Evolutionary conservation across 148 eudicot species (phyloP).

Genomic region (Chenopodium formosanum): DNA sequence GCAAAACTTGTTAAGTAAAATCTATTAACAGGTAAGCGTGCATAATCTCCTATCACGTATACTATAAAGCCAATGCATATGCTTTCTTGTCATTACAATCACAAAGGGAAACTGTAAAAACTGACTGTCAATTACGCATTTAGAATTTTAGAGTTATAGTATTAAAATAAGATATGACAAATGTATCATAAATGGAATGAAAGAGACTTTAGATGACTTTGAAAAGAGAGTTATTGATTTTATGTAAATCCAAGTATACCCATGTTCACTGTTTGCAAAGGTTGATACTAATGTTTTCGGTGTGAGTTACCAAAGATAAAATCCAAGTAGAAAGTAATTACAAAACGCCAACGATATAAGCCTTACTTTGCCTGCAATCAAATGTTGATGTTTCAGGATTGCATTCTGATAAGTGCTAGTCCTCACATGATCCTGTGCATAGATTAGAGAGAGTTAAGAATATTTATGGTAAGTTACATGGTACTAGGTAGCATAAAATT

Average conservation of each 20-base stretch:
- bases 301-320: background rate
- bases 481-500: background rate
- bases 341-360: slow-evolving; percentile 9
- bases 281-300: background rate
- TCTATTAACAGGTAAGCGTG: background rate
- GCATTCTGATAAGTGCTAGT: slow-evolving; percentile 91
- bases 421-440: slow-evolving; percentile 82
- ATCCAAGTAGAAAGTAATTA: background rate
- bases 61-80: background rate
- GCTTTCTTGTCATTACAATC: background rate
- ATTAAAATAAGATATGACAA: background rate
- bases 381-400: slow-evolving; percentile 67
- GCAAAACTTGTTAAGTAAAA: slow-evolving; percentile 25
- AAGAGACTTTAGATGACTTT: background rate
- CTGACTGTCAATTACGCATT: background rate
- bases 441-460: background rate
- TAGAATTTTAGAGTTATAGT: background rate
- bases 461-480: background rate
- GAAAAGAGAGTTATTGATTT: background rate
- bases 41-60: slow-evolving; percentile 1
- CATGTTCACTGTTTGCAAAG: background rate
- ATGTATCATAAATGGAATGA: background rate
- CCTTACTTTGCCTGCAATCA: slow-evolving; percentile 85
- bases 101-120: background rate
- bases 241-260: background rate